Evolutionary conservation across 169 alveolate genomes (phyloP).

Genomic region (Cryptosporidium sp.): DNA sequence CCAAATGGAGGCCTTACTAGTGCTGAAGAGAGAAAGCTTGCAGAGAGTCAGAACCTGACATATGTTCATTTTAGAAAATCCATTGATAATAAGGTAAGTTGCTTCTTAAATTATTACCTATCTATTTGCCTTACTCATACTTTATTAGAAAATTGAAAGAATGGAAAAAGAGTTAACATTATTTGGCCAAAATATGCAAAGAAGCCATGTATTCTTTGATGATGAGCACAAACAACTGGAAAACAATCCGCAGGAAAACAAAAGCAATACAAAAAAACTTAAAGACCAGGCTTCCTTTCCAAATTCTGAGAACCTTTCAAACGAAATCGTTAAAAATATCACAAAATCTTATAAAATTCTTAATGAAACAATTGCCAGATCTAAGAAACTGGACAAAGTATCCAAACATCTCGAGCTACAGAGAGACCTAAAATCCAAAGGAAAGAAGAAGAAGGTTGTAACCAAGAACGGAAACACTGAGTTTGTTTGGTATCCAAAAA

Average conservation of each 20-base stretch:
- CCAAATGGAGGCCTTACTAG: constrained; percentile 4
- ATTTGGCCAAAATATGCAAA: constrained; percentile 38
- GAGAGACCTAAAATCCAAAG: constrained; percentile 26
- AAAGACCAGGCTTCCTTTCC: background rate
- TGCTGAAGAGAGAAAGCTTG: constrained; percentile 44
- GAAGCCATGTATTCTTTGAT: constrained; percentile 43
- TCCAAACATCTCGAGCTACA: constrained; percentile 41
- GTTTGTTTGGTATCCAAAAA: constrained; percentile 58
- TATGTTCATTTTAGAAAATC: constrained; percentile 52
- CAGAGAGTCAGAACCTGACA: constrained; percentile 57
- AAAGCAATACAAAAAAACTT: background rate
- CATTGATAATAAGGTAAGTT: constrained; percentile 67
- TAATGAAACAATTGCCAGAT: constrained; percentile 42
- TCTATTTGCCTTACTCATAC: background rate
- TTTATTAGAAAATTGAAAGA: constrained; percentile 55
- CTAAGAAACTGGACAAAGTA: constrained; percentile 25
- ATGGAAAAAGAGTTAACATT: constrained; percentile 40
- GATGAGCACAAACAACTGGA: constrained; percentile 9
- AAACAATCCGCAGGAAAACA: background rate
- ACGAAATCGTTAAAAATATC: constrained; percentile 7
- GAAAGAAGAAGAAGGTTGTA: constrained; percentile 42
- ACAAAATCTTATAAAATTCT: constrained; percentile 50
- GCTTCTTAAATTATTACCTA: background rate
- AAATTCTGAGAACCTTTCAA: background rate
- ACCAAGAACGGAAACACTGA: constrained; percentile 21